These are phyloP conservation scores for Croton setiger DNA, from an alignment of 441 rosid species.

Conservation along the genomic window DNA sequence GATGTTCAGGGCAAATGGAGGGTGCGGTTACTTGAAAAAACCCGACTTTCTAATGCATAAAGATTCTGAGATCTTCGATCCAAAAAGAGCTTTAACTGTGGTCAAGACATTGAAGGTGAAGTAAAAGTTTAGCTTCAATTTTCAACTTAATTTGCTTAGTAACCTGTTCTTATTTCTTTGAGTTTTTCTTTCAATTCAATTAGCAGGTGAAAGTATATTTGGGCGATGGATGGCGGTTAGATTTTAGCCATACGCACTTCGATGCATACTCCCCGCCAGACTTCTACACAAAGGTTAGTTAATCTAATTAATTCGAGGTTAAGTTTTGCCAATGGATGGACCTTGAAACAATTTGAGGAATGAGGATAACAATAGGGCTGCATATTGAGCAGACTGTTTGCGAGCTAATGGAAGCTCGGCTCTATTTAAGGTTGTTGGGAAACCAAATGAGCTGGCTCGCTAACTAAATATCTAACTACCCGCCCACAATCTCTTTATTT, in stretches of 20 bases:
- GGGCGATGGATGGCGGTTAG: conserved; percentile 89
- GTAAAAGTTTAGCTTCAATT: not conserved
- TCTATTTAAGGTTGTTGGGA: too few species aligned
- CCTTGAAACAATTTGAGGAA: not conserved
- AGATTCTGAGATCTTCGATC: conserved; percentile 56
- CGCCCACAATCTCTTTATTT: too few species aligned
- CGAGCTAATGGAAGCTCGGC: too few species aligned
- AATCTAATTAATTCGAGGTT: not conserved
- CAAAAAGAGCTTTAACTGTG: conserved; percentile 37
- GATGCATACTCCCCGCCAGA: conserved; percentile 87
- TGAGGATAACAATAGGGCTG: too few species aligned
- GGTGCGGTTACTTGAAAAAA: conserved; percentile 78
- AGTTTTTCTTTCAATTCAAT: not conserved
- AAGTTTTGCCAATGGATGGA: not conserved
- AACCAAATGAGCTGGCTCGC: too few species aligned
- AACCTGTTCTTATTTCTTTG: not conserved
- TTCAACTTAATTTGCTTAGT: conserved; percentile 1
- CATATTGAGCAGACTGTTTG: too few species aligned
- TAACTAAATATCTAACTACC: too few species aligned
- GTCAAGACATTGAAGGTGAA: conserved; percentile 62
- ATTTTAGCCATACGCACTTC: conserved; percentile 74
- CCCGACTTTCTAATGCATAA: conserved; percentile 57
- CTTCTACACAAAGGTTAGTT: conserved; percentile 67
- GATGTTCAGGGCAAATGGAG: conserved; percentile 86
- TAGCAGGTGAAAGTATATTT: conserved; percentile 69